Base-by-base conservation (phyloP, 2,329 filamentous ascomycete species). In the Hypoxylon sp. region DNA sequence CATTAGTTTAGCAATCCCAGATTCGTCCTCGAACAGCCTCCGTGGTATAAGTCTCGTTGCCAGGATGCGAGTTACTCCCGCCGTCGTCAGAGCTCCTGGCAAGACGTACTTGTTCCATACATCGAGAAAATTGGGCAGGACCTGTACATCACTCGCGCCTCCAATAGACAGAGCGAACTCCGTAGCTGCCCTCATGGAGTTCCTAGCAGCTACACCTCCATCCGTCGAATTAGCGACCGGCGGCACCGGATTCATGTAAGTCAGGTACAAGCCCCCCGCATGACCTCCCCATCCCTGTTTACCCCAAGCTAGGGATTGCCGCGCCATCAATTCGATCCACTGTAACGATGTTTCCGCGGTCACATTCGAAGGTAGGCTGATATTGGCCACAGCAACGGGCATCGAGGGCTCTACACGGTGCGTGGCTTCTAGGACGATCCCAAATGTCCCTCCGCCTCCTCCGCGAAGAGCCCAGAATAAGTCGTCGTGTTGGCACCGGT, bases 401-500 rank as follows among this genome's bases (percentile, higher is more conserved):
- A 75, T 74, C 18, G 78, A 74, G 0, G 78, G 75, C 45, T 80
- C 80, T 11, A 80, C 79, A n/a, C 78, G 78, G 33, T 83, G 67
- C 11, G 80, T 82, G 33, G 78, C 80, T 24, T 75, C 76, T 7
- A 79, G 75, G 4, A 81, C 80, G n/a, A 83, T 74, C 36, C 80
- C 80, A 65, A 80, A 83, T 0, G 79, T 81, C 8, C 80, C 78
- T 7, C 79, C 81, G 4, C 83, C 82, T 0, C 82, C 83, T 6
- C 83, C 83, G 24, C 81, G 78, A 4, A 85, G 72, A 20, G 82
- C 83, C 79, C 80, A 84, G 73, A 83, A 85, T 0, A 85, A 74
- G 56, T 83, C 81, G 0, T 71, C 52, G 40, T 84, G 78, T 28
- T 79, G 68, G 3, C 72, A 77, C 30, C 73, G 68, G 52, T 79